Base-by-base conservation (phyloP, 768 basidiomycete species). In the Lyophyllum decastes region DNA sequence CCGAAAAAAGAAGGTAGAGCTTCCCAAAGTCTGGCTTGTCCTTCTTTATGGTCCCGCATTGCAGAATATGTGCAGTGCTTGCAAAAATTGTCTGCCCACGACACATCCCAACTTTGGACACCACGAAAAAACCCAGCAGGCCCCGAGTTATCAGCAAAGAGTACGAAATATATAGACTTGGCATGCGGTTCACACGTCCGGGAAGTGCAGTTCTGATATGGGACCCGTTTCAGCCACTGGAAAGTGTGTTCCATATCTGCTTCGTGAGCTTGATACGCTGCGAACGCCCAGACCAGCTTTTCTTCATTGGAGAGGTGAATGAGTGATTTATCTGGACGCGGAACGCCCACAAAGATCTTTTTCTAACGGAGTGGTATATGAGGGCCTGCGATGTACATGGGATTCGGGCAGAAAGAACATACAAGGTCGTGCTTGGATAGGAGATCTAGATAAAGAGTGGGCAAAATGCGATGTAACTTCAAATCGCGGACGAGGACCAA, bases 1-100 rank as follows among this genome's bases (percentile, higher is more conserved):
- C n/a, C 44, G 27, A 55, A 54, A 16, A 55, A 60, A 19, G 58
- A 53, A 4, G 61, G 61, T 27, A 61, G 21, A 7, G 40, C 40
- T n/a, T 27, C 33, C 61, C 61, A 61, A 17, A 61, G 9, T 12
- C 21, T 22, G 48, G n/a, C 16, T 17, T 52, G 52, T n/a, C 57
- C 45, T 7, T 41, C 25, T 33, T 58, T 43, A 22, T 49, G 49
- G 16, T 22, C 25, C 2, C n/a, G 26, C 22, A 41, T 25, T 4
- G 54, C 54, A n/a, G 10, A 1, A 10, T 1, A 10, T 26, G 40
- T 2, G 19, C 54, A 49, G 1, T 0, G 30, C 9, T 10, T 0
- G 38, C 54, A 55, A 4, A 55, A n/a, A n/a, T n/a, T 43, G 7
- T 38, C 40, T 22, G 12, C 7, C 16, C n/a, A 19, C n/a, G 17